A percentile compares a stretch with the other conserved stretches of the same genome.
phyloP scores from a whole-genome alignment of 176 grass and related monocot species.

The Raddia distichophylla region DNA sequence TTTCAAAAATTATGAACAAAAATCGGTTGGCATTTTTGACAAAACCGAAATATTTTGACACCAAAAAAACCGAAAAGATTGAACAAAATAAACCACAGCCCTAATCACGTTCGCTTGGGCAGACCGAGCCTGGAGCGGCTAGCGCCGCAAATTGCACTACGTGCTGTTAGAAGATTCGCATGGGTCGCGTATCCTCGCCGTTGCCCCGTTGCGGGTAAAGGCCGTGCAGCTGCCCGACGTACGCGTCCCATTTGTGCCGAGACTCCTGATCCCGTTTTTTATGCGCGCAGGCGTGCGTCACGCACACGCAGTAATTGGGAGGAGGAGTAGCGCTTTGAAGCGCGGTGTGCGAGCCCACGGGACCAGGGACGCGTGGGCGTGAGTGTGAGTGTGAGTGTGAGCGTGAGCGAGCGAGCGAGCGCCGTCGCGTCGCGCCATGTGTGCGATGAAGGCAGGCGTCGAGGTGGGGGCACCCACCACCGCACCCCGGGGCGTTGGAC shows the following conservation, averaged over 20 bases:
- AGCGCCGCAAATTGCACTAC: too few species aligned
- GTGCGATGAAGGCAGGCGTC: not conserved
- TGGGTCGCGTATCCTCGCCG: not conserved
- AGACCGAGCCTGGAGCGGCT: too few species aligned
- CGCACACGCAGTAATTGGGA: conserved; percentile 12
- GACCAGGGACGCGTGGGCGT: not conserved
- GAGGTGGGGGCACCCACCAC: too few species aligned
- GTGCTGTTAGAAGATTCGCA: too few species aligned
- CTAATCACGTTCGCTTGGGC: too few species aligned
- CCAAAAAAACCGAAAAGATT: too few species aligned
- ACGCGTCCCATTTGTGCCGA: not conserved
- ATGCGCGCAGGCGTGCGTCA: conserved; percentile 32
- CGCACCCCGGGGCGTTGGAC: not conserved
- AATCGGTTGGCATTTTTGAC: too few species aligned
- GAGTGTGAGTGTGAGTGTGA: too few species aligned
- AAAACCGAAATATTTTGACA: too few species aligned
- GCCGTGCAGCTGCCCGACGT: not conserved
- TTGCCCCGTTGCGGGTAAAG: not conserved
- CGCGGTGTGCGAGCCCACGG: not conserved
- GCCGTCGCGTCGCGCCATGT: not conserved
- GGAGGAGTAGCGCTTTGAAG: not conserved
- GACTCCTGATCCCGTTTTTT: not conserved
- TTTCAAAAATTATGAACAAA: too few species aligned
- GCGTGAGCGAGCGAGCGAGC: too few species aligned
- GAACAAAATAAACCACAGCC: too few species aligned